A percentile compares a stretch with the other conserved stretches of the same genome.
These are phyloP conservation scores for Asterella californica DNA, from an alignment of 225 moss, liverwort and hornwort species.

Conservation along the genomic window DNA sequence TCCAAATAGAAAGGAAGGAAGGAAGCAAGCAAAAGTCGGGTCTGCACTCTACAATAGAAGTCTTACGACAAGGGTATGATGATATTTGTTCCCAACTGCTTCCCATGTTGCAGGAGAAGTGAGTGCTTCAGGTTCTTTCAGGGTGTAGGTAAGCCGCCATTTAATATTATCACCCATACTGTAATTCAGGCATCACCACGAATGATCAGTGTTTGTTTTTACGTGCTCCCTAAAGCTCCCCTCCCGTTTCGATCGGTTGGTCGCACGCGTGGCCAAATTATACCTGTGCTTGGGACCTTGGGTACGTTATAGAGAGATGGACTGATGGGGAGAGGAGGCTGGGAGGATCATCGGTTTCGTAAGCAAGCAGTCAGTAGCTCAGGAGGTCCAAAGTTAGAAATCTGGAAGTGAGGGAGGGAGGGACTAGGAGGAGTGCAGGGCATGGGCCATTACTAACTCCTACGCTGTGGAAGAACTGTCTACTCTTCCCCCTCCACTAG, in stretches of 20 bases:
- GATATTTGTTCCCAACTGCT: background rate
- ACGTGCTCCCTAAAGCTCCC: no score
- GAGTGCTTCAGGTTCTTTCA: background rate
- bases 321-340: no score
- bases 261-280: no score
- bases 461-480: background rate
- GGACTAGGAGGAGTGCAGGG: background rate
- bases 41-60: background rate
- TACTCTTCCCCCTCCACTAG: background rate
- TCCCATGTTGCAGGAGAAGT: background rate
- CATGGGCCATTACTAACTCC: background rate
- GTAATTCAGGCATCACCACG: background rate
- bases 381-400: background rate
- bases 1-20: background rate
- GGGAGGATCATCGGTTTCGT: no score
- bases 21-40: background rate
- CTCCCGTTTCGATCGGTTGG: no score
- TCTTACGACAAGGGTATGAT: background rate
- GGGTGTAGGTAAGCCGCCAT: background rate
- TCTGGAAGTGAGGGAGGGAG: background rate
- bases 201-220: background rate
- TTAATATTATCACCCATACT: background rate
- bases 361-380: background rate
- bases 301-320: no score
- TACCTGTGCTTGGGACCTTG: no score